Conservation (phyloP, 2,329 filamentous ascomycete genomes). For the Ceratocystis huliohia region DNA sequence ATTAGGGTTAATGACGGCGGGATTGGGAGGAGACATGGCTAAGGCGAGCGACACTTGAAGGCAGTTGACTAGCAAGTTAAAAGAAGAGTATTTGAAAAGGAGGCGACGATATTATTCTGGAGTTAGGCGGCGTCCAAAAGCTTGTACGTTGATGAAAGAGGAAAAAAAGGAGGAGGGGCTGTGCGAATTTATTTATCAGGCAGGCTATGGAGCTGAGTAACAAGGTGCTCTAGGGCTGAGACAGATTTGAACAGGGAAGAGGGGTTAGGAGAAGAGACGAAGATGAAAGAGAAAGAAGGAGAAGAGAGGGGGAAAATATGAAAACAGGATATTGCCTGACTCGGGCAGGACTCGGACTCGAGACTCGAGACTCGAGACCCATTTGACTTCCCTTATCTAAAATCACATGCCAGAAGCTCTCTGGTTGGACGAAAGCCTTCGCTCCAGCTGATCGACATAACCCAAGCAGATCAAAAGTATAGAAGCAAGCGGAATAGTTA, state of each 20-base stretch:
- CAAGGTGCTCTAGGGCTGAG: not conserved
- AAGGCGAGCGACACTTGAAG: not conserved
- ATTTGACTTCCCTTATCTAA: not conserved
- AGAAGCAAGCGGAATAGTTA: no score
- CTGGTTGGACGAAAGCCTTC: no score
- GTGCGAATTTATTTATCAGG: not conserved
- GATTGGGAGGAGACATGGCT: not conserved
- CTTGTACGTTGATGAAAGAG: no score
- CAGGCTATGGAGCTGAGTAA: not conserved
- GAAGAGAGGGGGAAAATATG: not conserved
- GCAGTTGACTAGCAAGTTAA: not conserved
- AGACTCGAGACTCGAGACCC: not conserved
- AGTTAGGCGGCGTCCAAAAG: no score
- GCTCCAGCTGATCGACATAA: no score
- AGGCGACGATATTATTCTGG: no score
- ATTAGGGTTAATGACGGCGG: not conserved
- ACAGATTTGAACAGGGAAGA: no score
- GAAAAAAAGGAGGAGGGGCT: no score
- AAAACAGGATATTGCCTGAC: not conserved
- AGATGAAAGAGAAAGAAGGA: not conserved
- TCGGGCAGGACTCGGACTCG: not conserved
- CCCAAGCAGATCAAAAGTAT: no score
- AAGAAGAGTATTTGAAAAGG: not conserved
- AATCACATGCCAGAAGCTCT: not conserved
- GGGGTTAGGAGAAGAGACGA: not conserved